Conservation (phyloP, 345 rosid species). For the Citrus medica region DNA sequence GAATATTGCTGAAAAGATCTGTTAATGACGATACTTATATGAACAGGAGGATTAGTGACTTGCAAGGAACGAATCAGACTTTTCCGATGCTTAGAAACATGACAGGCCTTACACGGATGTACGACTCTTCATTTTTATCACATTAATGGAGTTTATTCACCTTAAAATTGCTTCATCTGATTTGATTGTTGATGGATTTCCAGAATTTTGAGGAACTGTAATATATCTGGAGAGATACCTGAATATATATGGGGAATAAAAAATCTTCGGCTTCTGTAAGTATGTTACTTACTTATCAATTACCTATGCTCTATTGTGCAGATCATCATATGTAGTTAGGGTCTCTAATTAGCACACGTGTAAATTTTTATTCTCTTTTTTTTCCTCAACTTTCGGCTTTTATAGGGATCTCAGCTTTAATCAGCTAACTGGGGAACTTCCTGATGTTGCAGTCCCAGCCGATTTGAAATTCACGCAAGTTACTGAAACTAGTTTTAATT, state of each 20-base stretch:
- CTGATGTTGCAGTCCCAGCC: not conserved
- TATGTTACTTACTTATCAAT: not conserved
- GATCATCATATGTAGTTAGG: not conserved
- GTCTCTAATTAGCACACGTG: not conserved
- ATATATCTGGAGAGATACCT: conserved; percentile 32
- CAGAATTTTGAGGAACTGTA: conserved; percentile 38
- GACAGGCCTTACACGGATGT: conserved; percentile 26
- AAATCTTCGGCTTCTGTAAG: conserved; percentile 27
- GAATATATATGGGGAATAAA: conserved; percentile 26
- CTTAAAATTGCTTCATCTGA: not conserved
- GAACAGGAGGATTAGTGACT: conserved; percentile 56
- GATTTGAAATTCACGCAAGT: conserved; percentile 19
- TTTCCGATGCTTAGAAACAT: conserved; percentile 41
- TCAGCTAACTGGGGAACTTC: conserved; percentile 17
- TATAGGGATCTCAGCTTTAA: conserved; percentile 35
- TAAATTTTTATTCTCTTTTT: not conserved
- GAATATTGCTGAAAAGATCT: not conserved
- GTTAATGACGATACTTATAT: not conserved
- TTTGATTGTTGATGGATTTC: not conserved
- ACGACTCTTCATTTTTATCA: not conserved
- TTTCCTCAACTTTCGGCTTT: not conserved
- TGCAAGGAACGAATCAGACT: conserved; percentile 22
- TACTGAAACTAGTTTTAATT: not conserved
- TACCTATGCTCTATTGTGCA: not conserved
- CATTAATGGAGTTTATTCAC: not conserved